A percentile compares a stretch with the other conserved stretches of the same genome.
Evolutionary conservation across 1,284 basidiomycete genomes (phyloP).

Genomic region (Papiliotrema nemorosa): DNA sequence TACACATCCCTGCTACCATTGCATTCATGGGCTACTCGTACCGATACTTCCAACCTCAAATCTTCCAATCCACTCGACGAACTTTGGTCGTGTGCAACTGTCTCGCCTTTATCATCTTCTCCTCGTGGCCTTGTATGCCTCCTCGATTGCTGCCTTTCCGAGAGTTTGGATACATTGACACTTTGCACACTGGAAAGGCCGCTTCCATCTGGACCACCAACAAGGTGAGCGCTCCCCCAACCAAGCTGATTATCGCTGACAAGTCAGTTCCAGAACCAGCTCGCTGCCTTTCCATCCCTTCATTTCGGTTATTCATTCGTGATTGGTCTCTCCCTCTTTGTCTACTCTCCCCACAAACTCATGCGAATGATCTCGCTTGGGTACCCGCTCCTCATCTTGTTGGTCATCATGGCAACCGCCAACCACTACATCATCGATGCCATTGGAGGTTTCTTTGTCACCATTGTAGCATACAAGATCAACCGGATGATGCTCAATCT

Average conservation of each 20-base stretch:
- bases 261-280: conserved; percentile 39
- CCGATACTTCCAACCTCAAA: conserved; percentile 28
- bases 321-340: conserved; percentile 39
- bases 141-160: conserved; percentile 38
- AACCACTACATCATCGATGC: conserved; percentile 49
- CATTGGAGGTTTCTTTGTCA: conserved; percentile 42
- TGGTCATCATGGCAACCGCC: conserved; percentile 48
- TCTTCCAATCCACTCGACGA: conserved; percentile 41
- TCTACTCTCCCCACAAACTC: conserved; percentile 34
- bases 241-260: background rate
- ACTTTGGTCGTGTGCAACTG: conserved; percentile 46
- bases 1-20: conserved; percentile 48
- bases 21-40: conserved; percentile 45
- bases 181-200: conserved; percentile 36
- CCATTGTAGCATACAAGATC: conserved; percentile 35
- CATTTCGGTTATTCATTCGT: conserved; percentile 39
- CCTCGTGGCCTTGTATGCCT: conserved; percentile 48
- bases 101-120: conserved; percentile 47
- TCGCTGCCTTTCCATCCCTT: conserved; percentile 38
- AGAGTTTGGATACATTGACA: conserved; percentile 38
- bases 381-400: conserved; percentile 43
- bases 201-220: conserved; percentile 37
- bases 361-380: conserved; percentile 20
- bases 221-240: conserved; percentile 18
- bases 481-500: conserved; percentile 42